phyloP scores from a whole-genome alignment of 257 asterid genomes.

The Dorcoceras hygrometricum region DNA sequence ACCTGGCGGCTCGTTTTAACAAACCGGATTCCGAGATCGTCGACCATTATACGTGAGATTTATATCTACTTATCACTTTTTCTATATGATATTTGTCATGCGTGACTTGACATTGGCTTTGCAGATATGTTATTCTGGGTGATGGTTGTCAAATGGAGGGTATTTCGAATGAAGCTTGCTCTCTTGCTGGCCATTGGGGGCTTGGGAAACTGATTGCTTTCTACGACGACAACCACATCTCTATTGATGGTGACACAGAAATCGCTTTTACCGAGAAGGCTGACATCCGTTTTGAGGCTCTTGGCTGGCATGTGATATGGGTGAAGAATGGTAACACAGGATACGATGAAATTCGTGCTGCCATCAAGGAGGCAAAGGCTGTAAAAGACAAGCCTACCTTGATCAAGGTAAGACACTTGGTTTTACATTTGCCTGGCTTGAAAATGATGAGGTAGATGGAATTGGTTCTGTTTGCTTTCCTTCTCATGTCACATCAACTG shows the following conservation, averaged over 20 bases:
- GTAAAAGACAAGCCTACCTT: conserved; percentile 92
- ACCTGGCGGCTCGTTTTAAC: conserved; percentile 85
- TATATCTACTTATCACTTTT: conserved; percentile 4
- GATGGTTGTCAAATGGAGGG: conserved; percentile 99
- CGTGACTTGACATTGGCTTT: conserved; percentile 27
- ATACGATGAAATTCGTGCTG: conserved; percentile 92
- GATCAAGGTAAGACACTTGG: conserved; percentile 50
- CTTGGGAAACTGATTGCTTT: conserved; percentile 93
- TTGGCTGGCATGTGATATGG: conserved; percentile 98
- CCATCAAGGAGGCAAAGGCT: conserved; percentile 88
- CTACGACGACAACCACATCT: conserved; percentile 90
- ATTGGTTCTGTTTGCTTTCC: neutral
- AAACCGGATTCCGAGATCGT: conserved; percentile 69
- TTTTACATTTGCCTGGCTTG: neutral
- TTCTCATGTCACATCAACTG: neutral
- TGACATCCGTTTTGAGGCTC: conserved; percentile 76
- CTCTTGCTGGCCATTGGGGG: conserved; percentile 99
- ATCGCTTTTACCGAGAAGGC: conserved; percentile 92
- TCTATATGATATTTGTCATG: neutral
- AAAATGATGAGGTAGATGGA: conserved; percentile 17
- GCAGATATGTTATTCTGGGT: conserved; percentile 60
- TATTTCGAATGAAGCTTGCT: conserved; percentile 80
- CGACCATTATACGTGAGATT: conserved; percentile 76
- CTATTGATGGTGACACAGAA: conserved; percentile 96
- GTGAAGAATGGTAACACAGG: conserved; percentile 95